phyloP scores from a whole-genome alignment of 2,329 filamentous ascomycete species.

The Mariannaea elegans region DNA sequence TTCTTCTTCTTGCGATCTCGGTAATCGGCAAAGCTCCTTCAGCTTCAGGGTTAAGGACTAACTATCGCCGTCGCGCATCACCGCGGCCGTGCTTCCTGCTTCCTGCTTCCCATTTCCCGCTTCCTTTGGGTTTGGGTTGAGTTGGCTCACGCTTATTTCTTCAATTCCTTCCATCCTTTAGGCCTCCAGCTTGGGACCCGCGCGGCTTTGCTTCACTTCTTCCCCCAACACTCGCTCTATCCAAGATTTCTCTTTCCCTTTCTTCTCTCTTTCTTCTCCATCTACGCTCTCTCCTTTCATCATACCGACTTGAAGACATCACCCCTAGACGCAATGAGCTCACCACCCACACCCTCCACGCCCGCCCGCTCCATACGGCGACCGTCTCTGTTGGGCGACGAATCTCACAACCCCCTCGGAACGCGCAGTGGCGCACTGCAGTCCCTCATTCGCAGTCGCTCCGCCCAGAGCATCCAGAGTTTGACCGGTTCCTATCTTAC shows the following conservation, averaged over 20 bases:
- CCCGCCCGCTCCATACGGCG: constrained; percentile 39
- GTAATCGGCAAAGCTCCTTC: background rate
- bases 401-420: constrained; percentile 45
- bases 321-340: constrained; percentile 40
- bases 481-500: constrained; percentile 37
- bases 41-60: background rate
- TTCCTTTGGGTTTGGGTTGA: too few relatives aligned
- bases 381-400: constrained; percentile 46
- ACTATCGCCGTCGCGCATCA: background rate
- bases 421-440: constrained; percentile 50
- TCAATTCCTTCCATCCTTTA: too few relatives aligned
- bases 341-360: constrained; percentile 41
- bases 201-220: background rate
- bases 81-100: background rate
- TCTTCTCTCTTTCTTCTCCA: background rate
- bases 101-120: too few relatives aligned
- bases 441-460: constrained; percentile 51
- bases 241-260: background rate
- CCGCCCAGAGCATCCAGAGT: constrained; percentile 45
- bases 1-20: background rate
- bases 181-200: background rate
- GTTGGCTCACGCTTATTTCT: too few relatives aligned
- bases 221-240: background rate
- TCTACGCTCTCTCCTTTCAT: background rate
- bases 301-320: too few relatives aligned